These are phyloP conservation scores for Phyllosticta citriasiana DNA, from an alignment of 2,329 filamentous ascomycete species.

Conservation along the genomic window DNA sequence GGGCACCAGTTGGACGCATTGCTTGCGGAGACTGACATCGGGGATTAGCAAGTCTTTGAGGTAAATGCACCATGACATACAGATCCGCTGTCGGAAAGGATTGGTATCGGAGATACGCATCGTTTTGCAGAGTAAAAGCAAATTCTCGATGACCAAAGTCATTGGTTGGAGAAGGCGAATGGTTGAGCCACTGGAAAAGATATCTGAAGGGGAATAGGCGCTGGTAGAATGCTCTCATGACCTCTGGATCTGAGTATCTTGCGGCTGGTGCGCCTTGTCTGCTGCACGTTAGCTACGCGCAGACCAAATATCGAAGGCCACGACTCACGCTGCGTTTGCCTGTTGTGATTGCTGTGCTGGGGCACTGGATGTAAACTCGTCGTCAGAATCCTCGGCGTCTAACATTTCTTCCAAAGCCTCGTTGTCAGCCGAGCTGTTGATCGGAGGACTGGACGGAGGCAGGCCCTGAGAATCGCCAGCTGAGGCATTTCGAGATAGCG, in stretches of 20 bases:
- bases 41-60: neutral
- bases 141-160: constrained; percentile 95
- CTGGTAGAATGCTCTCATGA: constrained; percentile 91
- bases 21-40: constrained; percentile 67
- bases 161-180: constrained; percentile 71
- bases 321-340: neutral
- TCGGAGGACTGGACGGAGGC: constrained; percentile 19
- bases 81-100: constrained; percentile 60
- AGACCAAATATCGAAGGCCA: neutral
- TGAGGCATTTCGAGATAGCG: constrained; percentile 11
- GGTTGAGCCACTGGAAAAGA: constrained; percentile 96
- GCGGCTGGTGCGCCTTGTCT: constrained; percentile 29
- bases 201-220: constrained; percentile 90
- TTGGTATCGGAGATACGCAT: constrained; percentile 87
- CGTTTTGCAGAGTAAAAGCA: constrained; percentile 86
- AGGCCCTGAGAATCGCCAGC: constrained; percentile 15
- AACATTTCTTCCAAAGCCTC: constrained; percentile 48
- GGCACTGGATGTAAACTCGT: constrained; percentile 49
- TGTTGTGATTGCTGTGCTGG: constrained; percentile 14
- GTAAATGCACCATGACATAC: constrained; percentile 24
- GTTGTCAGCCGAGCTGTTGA: constrained; percentile 20
- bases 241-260: constrained; percentile 59
- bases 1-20: constrained; percentile 78
- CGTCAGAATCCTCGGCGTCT: constrained; percentile 46
- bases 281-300: neutral